Percentiles rank a stretch among this genome's conserved stretches.
phyloP scores from a whole-genome alignment of 805 yeast species.

The Jamesozyma lodderae region DNA sequence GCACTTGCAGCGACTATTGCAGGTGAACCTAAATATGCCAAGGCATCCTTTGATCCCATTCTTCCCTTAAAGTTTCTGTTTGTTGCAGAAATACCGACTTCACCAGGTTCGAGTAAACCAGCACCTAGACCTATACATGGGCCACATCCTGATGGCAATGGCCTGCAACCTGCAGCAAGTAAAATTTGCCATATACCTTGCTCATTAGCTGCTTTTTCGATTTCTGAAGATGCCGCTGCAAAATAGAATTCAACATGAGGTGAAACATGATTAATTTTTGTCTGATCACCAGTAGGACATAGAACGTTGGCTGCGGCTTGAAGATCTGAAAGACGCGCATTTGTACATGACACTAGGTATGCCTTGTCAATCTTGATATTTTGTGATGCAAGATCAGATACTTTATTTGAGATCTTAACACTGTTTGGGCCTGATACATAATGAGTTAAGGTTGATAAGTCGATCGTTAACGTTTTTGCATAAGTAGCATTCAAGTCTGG shows the following conservation, averaged over 20 bases:
- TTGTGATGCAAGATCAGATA: slow-evolving; percentile 62
- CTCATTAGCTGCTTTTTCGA: slow-evolving; percentile 85
- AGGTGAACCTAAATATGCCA: slow-evolving; percentile 94
- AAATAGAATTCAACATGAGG: slow-evolving; percentile 89
- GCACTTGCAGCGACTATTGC: slow-evolving; percentile 99
- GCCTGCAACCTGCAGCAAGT: slow-evolving; percentile 85
- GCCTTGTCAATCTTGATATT: slow-evolving; percentile 84
- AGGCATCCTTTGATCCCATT: slow-evolving; percentile 96
- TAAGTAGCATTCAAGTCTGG: slow-evolving; percentile 77
- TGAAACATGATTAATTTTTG: slow-evolving; percentile 55
- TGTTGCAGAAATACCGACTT: slow-evolving; percentile 96
- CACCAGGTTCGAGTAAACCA: slow-evolving; percentile 89
- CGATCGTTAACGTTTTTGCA: slow-evolving; percentile 80
- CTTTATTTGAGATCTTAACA: slow-evolving; percentile 79
- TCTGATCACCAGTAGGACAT: slow-evolving; percentile 29
- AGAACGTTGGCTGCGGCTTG: slow-evolving; percentile 90
- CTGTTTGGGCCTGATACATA: slow-evolving; percentile 95
- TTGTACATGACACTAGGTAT: slow-evolving; percentile 95
- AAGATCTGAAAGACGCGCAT: slow-evolving; percentile 86
- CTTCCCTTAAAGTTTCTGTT: slow-evolving; percentile 98
- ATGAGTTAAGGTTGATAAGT: slow-evolving; percentile 73
- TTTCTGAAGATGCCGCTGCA: slow-evolving; percentile 93
- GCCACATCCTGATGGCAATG: slow-evolving; percentile 98
- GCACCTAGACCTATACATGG: slow-evolving; percentile 98
- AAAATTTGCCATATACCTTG: slow-evolving; percentile 88